Evolutionary conservation across 1,139 yeast genomes (phyloP), one percentile per base, ranked within the genome.

Genomic region (Yamadazyma spencermartinsiae): DNA sequence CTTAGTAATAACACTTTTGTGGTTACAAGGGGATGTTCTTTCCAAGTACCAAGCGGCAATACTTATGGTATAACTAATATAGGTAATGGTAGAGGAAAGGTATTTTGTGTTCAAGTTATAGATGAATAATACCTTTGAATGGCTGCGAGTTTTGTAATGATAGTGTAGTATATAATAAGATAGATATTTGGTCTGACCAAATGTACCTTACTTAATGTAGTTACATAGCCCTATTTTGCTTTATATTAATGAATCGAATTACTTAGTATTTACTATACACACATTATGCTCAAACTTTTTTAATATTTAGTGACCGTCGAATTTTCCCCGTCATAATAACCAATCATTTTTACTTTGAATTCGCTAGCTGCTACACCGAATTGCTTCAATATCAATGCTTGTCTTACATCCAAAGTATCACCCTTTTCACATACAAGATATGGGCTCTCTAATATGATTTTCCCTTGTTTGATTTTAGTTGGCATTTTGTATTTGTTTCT

Each of bases 291-390:
- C 9, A 8, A 18, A 17, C 9, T 18, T 35, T 33, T 31, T 31
- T 52, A 50, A 30, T 56, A 49, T 45, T 61, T 57, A 30, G 56
- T 56, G 34, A 67, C 60, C 48, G 63, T 64, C 20, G 63, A 51
- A 34, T 52, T 50, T 47, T 82, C 86, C 43, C 73, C 76, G 56
- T 82, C 80, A 60, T 86, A 92, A 63, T 75, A 86, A 15, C 94
- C 96, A 51, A 83, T 65, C 46, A 85, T 69, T 52, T 80, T 76
- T 41, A 92, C 92, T 62, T 82, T 87, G 66, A 90, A 92, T 58
- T 88, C 90, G 37, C 96, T 78, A 42, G 90, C 88, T 19, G 97
- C 97, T 43, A 92, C 79, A 55, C 99, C 99, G 63, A 92, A 94
- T 56, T 88, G 94, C 66, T 94, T 94, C 62, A 92, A 75, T 42